Evolutionary conservation across 768 basidiomycete genomes (phyloP).

Genomic region (Pulveroboletus sp.): DNA sequence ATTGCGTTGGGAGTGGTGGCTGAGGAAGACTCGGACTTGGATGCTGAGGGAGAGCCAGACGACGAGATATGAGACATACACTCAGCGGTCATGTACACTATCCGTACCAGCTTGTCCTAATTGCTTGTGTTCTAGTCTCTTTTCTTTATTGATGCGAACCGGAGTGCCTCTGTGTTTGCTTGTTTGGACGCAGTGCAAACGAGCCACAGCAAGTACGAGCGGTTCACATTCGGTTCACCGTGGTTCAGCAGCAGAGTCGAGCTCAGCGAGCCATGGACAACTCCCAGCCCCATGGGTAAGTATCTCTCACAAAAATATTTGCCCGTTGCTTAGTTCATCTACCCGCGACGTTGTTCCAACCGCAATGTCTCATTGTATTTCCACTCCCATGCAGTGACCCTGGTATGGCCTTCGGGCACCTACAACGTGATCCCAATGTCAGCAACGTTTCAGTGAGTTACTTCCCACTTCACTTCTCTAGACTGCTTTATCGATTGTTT

Average conservation of each 20-base stretch:
- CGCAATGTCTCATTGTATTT: conserved; percentile 13
- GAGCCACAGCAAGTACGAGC: conserved; percentile 31
- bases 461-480: conserved; percentile 18
- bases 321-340: neutral
- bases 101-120: conserved; percentile 19
- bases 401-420: conserved; percentile 58
- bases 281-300: conserved; percentile 33
- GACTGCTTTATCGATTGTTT: conserved; percentile 22
- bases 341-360: neutral
- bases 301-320: conserved; percentile 11
- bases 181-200: conserved; percentile 26
- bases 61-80: conserved; percentile 43
- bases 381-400: conserved; percentile 42
- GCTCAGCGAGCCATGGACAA: conserved; percentile 27
- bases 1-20: conserved; percentile 2
- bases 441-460: conserved; percentile 53
- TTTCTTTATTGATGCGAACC: conserved; percentile 17
- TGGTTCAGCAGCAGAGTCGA: conserved; percentile 27
- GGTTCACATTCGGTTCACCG: conserved; percentile 35
- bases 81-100: conserved; percentile 12
- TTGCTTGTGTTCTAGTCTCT: conserved; percentile 10
- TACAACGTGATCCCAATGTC: conserved; percentile 54
- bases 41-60: conserved; percentile 43
- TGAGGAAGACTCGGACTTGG: conserved; percentile 33
- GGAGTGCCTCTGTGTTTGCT: conserved; percentile 18